Evolutionary conservation across 345 rosid genomes (phyloP).

Genomic region (Eucalyptus pauciflora): DNA sequence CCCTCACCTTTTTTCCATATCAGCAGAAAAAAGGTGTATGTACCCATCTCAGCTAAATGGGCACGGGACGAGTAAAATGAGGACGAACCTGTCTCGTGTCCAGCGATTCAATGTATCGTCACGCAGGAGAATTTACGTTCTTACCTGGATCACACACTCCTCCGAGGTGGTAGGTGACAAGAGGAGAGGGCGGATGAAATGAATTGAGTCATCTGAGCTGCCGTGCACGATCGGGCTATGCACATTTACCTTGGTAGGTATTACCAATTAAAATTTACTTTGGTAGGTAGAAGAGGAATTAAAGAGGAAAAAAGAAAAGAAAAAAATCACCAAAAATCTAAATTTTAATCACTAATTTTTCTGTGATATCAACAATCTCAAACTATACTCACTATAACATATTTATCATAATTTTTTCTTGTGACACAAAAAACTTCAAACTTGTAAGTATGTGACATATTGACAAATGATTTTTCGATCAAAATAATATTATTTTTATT

Average conservation of each 20-base stretch:
- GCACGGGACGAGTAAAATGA: background rate
- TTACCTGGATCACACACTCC: background rate
- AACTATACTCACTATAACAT: too few species aligned
- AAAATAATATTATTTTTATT: too few species aligned
- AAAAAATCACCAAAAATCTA: too few species aligned
- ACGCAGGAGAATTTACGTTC: background rate
- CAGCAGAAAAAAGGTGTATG: background rate
- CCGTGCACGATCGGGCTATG: background rate
- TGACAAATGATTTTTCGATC: too few species aligned
- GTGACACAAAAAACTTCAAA: too few species aligned
- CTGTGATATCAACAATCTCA: too few species aligned
- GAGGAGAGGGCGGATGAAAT: background rate
- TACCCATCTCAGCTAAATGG: background rate
- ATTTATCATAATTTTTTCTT: too few species aligned
- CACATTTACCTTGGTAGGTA: background rate
- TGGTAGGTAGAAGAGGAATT: background rate
- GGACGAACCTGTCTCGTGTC: background rate
- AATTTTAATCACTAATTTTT: too few species aligned
- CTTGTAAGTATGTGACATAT: too few species aligned
- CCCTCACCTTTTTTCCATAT: background rate
- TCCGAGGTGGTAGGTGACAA: background rate
- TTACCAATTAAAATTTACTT: background rate
- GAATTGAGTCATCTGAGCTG: background rate
- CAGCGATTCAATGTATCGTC: background rate
- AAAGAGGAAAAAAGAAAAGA: background rate